Conservation (phyloP, 2,329 filamentous ascomycete genomes). For the Colletotrichum endophyticum region DNA sequence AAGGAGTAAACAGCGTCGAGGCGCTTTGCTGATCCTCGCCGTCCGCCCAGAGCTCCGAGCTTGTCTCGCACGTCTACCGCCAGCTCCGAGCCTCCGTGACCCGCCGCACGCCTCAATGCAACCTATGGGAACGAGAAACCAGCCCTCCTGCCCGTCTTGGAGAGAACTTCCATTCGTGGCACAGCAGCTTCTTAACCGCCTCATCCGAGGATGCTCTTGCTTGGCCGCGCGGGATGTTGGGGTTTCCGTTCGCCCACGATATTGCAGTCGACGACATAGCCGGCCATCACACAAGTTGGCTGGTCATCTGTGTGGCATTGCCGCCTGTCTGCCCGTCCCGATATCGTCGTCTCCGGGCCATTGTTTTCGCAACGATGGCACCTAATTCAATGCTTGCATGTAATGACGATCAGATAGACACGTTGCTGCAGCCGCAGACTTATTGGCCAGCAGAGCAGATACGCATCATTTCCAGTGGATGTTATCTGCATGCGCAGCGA, state of each 20-base stretch:
- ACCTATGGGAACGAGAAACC: not conserved
- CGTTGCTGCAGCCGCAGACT: not conserved
- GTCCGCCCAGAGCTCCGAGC: constrained; percentile 1
- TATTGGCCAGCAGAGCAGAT: not conserved
- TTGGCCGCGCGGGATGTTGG: not conserved
- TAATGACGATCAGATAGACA: not conserved
- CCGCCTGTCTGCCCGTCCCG: not conserved
- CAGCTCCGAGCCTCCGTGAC: constrained; percentile 14
- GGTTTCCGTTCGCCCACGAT: not conserved
- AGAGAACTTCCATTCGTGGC: not conserved
- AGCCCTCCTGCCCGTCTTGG: constrained; percentile 1
- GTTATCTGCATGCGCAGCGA: not conserved
- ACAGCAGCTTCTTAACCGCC: constrained; percentile 5
- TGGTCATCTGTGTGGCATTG: not conserved
- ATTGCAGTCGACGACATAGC: not conserved
- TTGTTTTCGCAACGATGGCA: not conserved
- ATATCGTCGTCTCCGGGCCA: not conserved
- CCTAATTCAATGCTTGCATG: not conserved
- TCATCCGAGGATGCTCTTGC: constrained; percentile 8
- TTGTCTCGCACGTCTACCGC: constrained; percentile 11
- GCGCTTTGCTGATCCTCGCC: not conserved
- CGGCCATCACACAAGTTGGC: not conserved
- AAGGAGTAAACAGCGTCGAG: not conserved
- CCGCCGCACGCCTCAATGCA: not conserved
- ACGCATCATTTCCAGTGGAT: not conserved